Evolutionary conservation across 2,329 filamentous ascomycete genomes (phyloP).

Genomic region (Exserohilum rostratum): DNA sequence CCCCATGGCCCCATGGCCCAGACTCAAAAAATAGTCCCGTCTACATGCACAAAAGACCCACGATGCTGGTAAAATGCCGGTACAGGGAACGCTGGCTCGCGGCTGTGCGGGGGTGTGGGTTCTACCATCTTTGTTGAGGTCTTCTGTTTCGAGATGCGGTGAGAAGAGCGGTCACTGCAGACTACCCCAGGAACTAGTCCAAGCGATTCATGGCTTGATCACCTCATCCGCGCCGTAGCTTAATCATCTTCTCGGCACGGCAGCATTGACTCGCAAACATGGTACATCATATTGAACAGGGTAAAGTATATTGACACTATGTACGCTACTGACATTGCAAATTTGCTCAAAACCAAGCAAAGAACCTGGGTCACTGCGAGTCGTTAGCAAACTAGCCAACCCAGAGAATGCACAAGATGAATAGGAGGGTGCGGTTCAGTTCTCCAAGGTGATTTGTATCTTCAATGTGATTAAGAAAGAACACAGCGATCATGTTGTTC

Average conservation of each 20-base stretch:
- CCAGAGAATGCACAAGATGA: background rate
- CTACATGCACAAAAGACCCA: conserved; percentile 5
- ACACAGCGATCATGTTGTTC: conserved; percentile 67
- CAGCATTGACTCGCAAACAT: background rate
- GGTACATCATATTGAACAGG: background rate
- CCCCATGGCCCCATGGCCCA: background rate
- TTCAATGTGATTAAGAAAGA: conserved; percentile 67
- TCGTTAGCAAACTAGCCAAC: conserved; percentile 13
- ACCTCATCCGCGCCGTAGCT: background rate
- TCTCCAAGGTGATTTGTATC: conserved; percentile 71
- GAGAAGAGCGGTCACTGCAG: conserved; percentile 22
- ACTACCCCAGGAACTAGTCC: background rate
- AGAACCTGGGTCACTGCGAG: conserved; percentile 1
- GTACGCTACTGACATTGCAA: conserved; percentile 2
- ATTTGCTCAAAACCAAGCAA: background rate
- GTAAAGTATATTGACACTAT: conserved; percentile 4
- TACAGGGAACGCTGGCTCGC: conserved; percentile 14
- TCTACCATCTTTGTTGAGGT: conserved; percentile 7
- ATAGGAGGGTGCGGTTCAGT: conserved; percentile 53
- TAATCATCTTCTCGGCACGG: too few relatives aligned
- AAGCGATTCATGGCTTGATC: background rate
- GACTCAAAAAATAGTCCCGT: background rate
- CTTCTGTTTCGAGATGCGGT: conserved; percentile 10
- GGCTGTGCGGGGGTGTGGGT: background rate
- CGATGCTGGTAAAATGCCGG: conserved; percentile 8